Percentiles rank a stretch among this genome's conserved stretches.
phyloP scores from a whole-genome alignment of 2,329 filamentous ascomycete species.

The Coniochaeta ligniaria region DNA sequence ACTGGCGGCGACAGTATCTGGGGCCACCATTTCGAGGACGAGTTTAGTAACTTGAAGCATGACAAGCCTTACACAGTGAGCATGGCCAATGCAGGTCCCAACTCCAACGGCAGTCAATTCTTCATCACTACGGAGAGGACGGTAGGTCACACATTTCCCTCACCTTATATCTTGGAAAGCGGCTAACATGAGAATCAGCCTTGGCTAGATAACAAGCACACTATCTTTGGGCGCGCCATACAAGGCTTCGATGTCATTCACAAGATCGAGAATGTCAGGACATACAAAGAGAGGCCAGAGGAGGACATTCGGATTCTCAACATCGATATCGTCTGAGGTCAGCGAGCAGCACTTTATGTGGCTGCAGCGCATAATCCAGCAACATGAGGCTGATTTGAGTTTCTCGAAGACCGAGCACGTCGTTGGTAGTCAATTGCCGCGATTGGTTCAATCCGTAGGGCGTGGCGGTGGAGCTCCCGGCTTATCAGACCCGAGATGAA shows the following conservation, averaged over 20 bases:
- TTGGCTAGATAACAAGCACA: slow-evolving; percentile 95
- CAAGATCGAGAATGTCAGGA: slow-evolving; percentile 85
- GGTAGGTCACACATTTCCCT: slow-evolving; percentile 37
- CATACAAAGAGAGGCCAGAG: slow-evolving; percentile 86
- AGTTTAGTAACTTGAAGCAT: slow-evolving; percentile 85
- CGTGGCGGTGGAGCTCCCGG: neutral
- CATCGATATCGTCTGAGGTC: slow-evolving; percentile 50
- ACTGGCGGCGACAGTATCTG: slow-evolving; percentile 89
- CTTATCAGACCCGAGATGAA: neutral
- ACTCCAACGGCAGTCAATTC: slow-evolving; percentile 94
- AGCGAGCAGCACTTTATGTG: neutral
- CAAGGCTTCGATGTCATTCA: slow-evolving; percentile 92
- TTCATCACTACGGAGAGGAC: slow-evolving; percentile 98
- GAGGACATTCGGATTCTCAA: slow-evolving; percentile 97
- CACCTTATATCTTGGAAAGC: neutral
- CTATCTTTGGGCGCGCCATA: slow-evolving; percentile 85
- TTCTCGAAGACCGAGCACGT: neutral
- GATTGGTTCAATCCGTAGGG: neutral
- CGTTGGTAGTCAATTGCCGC: neutral
- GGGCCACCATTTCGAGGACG: slow-evolving; percentile 88
- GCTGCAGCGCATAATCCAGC: neutral
- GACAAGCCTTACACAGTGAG: slow-evolving; percentile 94
- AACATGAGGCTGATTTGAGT: neutral
- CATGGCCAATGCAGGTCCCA: slow-evolving; percentile 96
- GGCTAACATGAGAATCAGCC: slow-evolving; percentile 40